Conservation (phyloP, 768 basidiomycete genomes). For the Pholiota molesta region DNA sequence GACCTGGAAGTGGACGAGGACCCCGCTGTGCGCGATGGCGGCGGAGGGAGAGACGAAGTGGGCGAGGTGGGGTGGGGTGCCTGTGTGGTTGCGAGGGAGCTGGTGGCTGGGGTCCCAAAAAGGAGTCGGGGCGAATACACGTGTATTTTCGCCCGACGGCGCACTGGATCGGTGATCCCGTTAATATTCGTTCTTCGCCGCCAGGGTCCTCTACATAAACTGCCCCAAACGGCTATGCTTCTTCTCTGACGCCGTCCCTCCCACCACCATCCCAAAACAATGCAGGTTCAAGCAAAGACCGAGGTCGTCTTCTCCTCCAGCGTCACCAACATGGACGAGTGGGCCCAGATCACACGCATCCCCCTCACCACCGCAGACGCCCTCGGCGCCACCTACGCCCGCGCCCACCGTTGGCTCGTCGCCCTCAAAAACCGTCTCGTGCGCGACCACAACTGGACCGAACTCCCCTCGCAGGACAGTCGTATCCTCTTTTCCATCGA, state of each 20-base stretch:
- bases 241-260: constrained; percentile 9
- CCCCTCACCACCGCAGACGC: constrained; percentile 84
- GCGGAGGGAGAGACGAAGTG: not conserved
- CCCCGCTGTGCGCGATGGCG: not conserved
- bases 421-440: constrained; percentile 65
- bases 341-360: constrained; percentile 79
- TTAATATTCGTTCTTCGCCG: constrained; percentile 54
- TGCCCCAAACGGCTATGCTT: constrained; percentile 31
- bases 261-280: constrained; percentile 5
- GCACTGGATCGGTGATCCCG: constrained; percentile 36
- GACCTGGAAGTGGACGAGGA: constrained; percentile 10
- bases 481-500: constrained; percentile 83
- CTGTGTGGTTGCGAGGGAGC: constrained; percentile 11
- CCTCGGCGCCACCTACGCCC: constrained; percentile 77
- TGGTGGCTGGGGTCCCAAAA: constrained; percentile 20
- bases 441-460: constrained; percentile 71
- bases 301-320: constrained; percentile 81
- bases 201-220: constrained; percentile 55
- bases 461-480: constrained; percentile 57
- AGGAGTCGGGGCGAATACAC: constrained; percentile 65
- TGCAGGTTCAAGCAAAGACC: constrained; percentile 33
- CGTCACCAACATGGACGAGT: constrained; percentile 81
- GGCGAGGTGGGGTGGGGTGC: constrained; percentile 6
- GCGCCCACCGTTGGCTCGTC: constrained; percentile 77
- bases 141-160: constrained; percentile 73